Evolutionary conservation across 768 basidiomycete genomes (phyloP).

Genomic region (Pleurotus djamor): DNA sequence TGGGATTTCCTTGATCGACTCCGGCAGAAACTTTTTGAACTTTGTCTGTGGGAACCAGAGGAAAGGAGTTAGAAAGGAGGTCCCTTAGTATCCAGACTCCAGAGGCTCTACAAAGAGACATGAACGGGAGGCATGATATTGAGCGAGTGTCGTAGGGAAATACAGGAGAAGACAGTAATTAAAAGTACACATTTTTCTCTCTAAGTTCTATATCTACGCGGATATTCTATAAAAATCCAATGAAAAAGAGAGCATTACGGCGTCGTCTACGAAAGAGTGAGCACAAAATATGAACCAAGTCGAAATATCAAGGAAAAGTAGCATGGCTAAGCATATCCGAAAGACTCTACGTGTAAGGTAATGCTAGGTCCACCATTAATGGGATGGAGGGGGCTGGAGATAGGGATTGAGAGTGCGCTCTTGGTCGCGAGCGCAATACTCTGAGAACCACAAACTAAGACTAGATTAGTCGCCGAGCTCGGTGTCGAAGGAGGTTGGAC

Average conservation of each 20-base stretch:
- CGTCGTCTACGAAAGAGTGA: not conserved
- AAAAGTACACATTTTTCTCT: not conserved
- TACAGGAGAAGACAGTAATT: too few species aligned
- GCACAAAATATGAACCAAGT: not conserved
- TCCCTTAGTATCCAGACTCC: too few species aligned
- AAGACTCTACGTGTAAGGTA: conserved; percentile 31
- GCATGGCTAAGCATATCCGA: conserved; percentile 16
- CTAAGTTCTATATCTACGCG: not conserved
- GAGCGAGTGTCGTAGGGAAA: too few species aligned
- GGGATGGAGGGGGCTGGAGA: conserved; percentile 18
- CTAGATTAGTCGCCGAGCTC: not conserved
- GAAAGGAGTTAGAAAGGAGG: too few species aligned
- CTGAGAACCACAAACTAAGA: conserved; percentile 38
- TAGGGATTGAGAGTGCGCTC: conserved; percentile 26
- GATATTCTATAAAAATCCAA: too few species aligned
- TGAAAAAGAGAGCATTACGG: too few species aligned
- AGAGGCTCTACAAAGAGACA: too few species aligned
- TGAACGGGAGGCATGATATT: too few species aligned
- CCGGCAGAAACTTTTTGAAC: too few species aligned
- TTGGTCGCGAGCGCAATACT: conserved; percentile 29
- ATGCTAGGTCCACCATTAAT: conserved; percentile 33
- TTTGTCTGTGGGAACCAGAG: too few species aligned
- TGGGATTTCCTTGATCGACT: too few species aligned
- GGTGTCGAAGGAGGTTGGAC: conserved; percentile 8
- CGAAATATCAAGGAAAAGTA: not conserved